A percentile compares a stretch with the other conserved stretches of the same genome.
phyloP scores from a whole-genome alignment of 2,329 filamentous ascomycete species.

The Pseudogymnoascus sp. region DNA sequence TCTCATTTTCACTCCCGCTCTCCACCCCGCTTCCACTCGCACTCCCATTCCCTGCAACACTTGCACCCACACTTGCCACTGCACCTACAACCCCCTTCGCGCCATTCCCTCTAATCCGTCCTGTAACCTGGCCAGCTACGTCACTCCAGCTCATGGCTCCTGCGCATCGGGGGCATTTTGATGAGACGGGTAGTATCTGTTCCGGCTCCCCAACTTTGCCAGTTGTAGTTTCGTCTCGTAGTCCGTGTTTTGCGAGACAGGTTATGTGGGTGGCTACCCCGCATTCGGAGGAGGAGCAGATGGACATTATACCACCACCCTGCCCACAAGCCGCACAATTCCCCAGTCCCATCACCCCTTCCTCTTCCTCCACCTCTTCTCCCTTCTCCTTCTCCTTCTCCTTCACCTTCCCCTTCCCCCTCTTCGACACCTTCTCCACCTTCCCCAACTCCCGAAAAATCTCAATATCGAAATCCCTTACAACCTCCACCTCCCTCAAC shows the following conservation, averaged over 20 bases:
- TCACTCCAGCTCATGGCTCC: slow-evolving; percentile 58
- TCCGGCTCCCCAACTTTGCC: too few relatives aligned
- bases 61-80: not conserved
- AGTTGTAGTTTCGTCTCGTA: slow-evolving; percentile 27
- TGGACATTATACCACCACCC: slow-evolving; percentile 43
- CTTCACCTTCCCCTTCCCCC: too few relatives aligned
- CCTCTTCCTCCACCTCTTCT: not conserved
- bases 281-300: slow-evolving; percentile 46
- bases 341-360: too few relatives aligned
- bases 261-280: slow-evolving; percentile 50
- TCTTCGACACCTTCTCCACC: not conserved
- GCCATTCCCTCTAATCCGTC: slow-evolving; percentile 61
- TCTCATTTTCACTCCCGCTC: not conserved
- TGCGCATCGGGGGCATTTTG: slow-evolving; percentile 63
- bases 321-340: slow-evolving; percentile 23
- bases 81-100: slow-evolving; percentile 33
- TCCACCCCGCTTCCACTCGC: not conserved
- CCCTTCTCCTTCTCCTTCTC: not conserved
- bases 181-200: slow-evolving; percentile 55
- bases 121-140: slow-evolving; percentile 73
- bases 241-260: slow-evolving; percentile 48
- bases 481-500: not conserved
- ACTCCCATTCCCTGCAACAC: not conserved
- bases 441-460: not conserved
- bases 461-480: not conserved